Conservation (phyloP, 169 alveolate genomes). For the Cyclospora cayetanensis region DNA sequence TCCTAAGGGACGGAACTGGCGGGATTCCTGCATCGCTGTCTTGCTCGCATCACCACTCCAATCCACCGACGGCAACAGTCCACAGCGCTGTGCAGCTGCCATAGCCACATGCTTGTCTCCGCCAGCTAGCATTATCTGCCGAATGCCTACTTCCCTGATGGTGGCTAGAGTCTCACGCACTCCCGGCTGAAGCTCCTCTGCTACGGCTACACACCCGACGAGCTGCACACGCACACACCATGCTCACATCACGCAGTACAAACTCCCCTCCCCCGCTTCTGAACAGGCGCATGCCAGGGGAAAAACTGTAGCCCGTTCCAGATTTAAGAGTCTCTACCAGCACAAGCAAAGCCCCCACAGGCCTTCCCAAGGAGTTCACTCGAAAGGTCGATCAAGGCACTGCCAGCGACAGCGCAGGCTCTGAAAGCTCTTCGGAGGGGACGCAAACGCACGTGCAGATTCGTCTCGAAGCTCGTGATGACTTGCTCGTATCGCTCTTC, state of each 20-base stretch:
- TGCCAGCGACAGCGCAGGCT: too few species aligned
- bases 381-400: too few species aligned
- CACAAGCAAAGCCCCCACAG: too few species aligned
- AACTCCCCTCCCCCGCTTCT: too few species aligned
- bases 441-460: conserved; percentile 19
- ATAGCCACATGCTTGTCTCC: conserved; percentile 43
- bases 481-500: conserved; percentile 39
- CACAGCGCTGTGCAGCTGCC: conserved; percentile 37
- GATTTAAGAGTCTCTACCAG: too few species aligned
- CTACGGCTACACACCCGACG: conserved; percentile 53
- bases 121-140: conserved; percentile 44
- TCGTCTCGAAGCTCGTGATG: conserved; percentile 51
- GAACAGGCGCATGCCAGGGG: too few species aligned
- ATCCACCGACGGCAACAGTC: conserved; percentile 18
- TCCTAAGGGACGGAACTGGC: neutral
- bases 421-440: too few species aligned
- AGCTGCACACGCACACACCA: conserved; percentile 48
- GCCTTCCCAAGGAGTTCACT: too few species aligned
- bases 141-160: conserved; percentile 39
- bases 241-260: too few species aligned
- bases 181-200: conserved; percentile 42
- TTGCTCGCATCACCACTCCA: conserved; percentile 23
- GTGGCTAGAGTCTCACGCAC: conserved; percentile 2
- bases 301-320: too few species aligned
- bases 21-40: neutral